A percentile compares a stretch with the other conserved stretches of the same genome.
phyloP scores from a whole-genome alignment of 345 rosid genomes.

The Fremontodendron californicum region DNA sequence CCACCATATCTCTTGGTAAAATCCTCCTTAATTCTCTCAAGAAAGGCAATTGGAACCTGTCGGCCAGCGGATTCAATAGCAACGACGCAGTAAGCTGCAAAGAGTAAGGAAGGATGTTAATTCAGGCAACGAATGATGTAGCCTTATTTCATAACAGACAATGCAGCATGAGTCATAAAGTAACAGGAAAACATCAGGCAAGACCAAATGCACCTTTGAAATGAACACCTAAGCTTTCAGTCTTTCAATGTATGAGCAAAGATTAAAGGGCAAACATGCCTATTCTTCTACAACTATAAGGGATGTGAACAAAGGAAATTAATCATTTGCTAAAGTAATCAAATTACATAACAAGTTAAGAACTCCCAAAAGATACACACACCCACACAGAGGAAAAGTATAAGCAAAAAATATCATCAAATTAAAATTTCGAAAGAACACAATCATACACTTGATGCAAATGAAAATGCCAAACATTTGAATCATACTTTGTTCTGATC shows the following conservation, averaged over 20 bases:
- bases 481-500: not conserved
- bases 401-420: not conserved
- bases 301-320: not conserved
- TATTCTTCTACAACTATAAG: not conserved
- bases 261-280: not conserved
- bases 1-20: slow-evolving; percentile 38
- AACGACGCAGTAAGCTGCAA: slow-evolving; percentile 48
- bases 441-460: not conserved
- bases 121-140: not conserved
- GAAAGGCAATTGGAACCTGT: slow-evolving; percentile 45
- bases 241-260: not conserved
- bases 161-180: not conserved
- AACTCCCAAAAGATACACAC: not conserved
- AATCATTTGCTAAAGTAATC: not conserved
- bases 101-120: not conserved
- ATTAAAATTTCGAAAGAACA: not conserved
- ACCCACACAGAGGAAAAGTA: not conserved
- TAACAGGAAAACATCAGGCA: not conserved
- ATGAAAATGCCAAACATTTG: not conserved
- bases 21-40: slow-evolving; percentile 47
- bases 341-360: not conserved
- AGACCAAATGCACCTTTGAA: not conserved
- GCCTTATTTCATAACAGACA: not conserved
- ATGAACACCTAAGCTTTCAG: not conserved
- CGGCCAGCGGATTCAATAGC: slow-evolving; percentile 46